Evolutionary conservation across 805 yeast genomes (phyloP).

Genomic region (Lipomyces starkeyi): DNA sequence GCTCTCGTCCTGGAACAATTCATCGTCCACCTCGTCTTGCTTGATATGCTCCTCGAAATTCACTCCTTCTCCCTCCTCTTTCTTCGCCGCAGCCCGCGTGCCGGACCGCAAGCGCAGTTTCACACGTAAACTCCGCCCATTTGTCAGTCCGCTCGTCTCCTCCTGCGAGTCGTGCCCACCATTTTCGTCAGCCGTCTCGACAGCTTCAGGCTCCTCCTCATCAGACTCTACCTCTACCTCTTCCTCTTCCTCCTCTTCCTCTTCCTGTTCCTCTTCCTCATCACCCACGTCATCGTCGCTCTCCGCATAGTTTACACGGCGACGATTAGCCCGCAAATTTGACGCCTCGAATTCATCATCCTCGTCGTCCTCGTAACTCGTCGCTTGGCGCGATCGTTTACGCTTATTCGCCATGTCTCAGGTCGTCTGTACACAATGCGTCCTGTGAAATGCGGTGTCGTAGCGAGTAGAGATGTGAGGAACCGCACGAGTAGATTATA

Average conservation of each 20-base stretch:
- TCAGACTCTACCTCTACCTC: constrained; percentile 41
- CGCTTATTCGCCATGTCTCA: constrained; percentile 17
- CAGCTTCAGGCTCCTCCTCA: constrained; percentile 39
- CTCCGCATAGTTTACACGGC: constrained; percentile 26
- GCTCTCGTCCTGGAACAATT: neutral
- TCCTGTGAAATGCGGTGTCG: neutral
- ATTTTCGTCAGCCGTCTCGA: constrained; percentile 50
- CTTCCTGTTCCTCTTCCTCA: constrained; percentile 47
- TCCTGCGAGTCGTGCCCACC: constrained; percentile 32
- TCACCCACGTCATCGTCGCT: constrained; percentile 46
- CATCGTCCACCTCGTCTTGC: neutral
- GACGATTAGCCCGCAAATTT: constrained; percentile 24
- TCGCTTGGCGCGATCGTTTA: constrained; percentile 25
- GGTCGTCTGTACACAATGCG: neutral
- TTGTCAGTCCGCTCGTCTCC: constrained; percentile 16
- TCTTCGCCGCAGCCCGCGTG: constrained; percentile 4
- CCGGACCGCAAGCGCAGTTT: constrained; percentile 11
- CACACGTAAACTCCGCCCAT: constrained; percentile 31
- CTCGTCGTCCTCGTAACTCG: constrained; percentile 8
- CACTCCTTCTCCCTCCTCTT: constrained; percentile 13
- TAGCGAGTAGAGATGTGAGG: neutral
- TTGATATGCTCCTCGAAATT: constrained; percentile 14
- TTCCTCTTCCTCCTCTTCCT: constrained; percentile 43
- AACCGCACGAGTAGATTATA: neutral
- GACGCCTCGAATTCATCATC: constrained; percentile 14